Base-by-base conservation (phyloP, 345 rosid genomes). In the Sisymbrium altissimum region DNA sequence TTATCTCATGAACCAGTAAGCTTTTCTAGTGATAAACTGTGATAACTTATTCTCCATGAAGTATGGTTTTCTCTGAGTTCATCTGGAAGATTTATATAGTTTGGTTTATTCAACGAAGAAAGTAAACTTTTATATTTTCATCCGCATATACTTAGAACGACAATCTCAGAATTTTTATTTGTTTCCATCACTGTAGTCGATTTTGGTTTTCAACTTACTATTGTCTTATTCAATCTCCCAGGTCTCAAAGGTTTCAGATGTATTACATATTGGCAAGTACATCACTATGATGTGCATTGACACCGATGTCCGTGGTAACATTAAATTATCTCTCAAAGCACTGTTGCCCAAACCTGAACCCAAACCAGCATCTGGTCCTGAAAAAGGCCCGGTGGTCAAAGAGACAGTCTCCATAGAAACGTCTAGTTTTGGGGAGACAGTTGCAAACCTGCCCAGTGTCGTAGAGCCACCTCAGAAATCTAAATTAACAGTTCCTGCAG, bases 301-400 rank as follows among this genome's bases (percentile, higher is more conserved):
- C 54, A 93, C 84, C 60, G 99, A 94, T 81, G 96, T 94, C 49
- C 96, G 97, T 46, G 99, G 99, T 70, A 91, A 94, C 81, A 88
- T 94, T 67, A 94, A 91, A 76, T 68, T 94, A 54, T 94, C 99
- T 67, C 93, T 81, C 70, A 94, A 86, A 80, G 87, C 93, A 66
- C 75, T 81, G 73, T 80, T 73, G 68, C 81, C 84, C 38, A 80
- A 0, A 66, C 71, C 80, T 48, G 62, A 21, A 35, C 75, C 80
- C 17, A 78, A 0, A 65, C 56, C 81, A 65, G 65, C 27, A 48
- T 66, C 81, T 33, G 66, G 66, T 66, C 63, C 72, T 39, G 76
- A 49, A 17, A 59, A 49, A 7, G 1, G 9, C 6, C 12, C 39
- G 52, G 74, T n/a, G 40, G 78, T 59, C 36, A 80, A 84, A 69